Evolutionary conservation across 2,329 filamentous ascomycete genomes (phyloP).

Genomic region (Microcera coccophila): DNA sequence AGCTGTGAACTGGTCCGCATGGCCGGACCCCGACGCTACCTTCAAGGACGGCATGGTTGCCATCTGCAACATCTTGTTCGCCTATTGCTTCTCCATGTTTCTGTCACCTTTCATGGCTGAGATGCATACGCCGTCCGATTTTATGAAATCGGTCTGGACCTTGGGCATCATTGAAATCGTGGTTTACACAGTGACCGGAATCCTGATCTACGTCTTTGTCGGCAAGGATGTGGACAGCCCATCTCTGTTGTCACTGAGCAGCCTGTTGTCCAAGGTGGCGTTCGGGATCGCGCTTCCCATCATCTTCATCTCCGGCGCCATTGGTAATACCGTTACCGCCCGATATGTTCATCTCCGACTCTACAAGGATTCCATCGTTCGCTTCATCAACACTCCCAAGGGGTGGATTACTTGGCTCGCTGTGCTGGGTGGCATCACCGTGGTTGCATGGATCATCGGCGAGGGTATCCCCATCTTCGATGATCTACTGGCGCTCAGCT

Average conservation of each 20-base stretch:
- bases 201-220: constrained; percentile 66
- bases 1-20: constrained; percentile 40
- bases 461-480: constrained; percentile 71
- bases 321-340: constrained; percentile 52
- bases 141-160: constrained; percentile 54
- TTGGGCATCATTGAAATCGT: constrained; percentile 59
- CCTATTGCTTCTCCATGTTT: constrained; percentile 57
- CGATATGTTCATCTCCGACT: constrained; percentile 46
- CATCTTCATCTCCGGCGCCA: constrained; percentile 70
- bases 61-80: constrained; percentile 66
- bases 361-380: constrained; percentile 41
- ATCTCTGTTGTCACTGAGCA: constrained; percentile 62
- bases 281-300: constrained; percentile 69
- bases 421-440: constrained; percentile 56
- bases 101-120: constrained; percentile 53
- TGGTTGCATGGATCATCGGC: constrained; percentile 66
- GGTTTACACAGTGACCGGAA: constrained; percentile 64
- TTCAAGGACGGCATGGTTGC: constrained; percentile 57
- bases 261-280: constrained; percentile 59
- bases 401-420: constrained; percentile 54
- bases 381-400: constrained; percentile 46
- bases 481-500: constrained; percentile 56
- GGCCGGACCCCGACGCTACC: constrained; percentile 42
- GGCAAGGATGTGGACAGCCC: constrained; percentile 61
- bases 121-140: constrained; percentile 48